A percentile compares a stretch with the other conserved stretches of the same genome.
These are phyloP conservation scores for Zymoseptoria ardabiliae DNA, from an alignment of 2,329 filamentous ascomycete genomes.

Conservation along the genomic window DNA sequence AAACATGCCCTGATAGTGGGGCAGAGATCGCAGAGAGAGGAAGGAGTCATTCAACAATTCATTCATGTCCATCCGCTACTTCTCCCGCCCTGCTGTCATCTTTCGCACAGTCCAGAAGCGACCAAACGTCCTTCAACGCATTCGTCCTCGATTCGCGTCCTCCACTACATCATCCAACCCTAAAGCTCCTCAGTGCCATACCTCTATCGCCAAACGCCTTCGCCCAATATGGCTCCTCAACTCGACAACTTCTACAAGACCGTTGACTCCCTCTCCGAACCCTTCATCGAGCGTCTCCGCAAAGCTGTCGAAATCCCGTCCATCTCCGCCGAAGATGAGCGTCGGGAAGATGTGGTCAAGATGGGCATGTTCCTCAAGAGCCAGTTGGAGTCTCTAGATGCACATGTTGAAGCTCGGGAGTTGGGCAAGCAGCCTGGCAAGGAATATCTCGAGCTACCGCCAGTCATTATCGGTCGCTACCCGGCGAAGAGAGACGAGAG, in stretches of 20 bases:
- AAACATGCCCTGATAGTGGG: not conserved
- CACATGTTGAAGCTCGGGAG: constrained; percentile 75
- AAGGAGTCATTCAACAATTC: not conserved
- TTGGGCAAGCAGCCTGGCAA: constrained; percentile 89
- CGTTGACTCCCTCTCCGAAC: constrained; percentile 70
- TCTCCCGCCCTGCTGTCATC: not conserved
- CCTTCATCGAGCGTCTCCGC: constrained; percentile 83
- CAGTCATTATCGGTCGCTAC: constrained; percentile 86
- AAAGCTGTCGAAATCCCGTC: constrained; percentile 95
- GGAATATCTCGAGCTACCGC: constrained; percentile 83
- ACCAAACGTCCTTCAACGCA: not conserved
- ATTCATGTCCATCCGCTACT: not conserved
- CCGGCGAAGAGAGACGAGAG: constrained; percentile 67
- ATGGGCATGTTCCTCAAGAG: constrained; percentile 88
- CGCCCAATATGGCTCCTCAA: constrained; percentile 68
- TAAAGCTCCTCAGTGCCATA: constrained; percentile 34
- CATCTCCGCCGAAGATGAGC: constrained; percentile 82
- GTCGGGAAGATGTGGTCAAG: constrained; percentile 83
- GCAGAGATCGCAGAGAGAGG: not conserved
- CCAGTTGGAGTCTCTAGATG: constrained; percentile 77
- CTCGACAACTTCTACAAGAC: constrained; percentile 89
- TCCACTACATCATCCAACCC: not conserved
- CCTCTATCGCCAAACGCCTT: constrained; percentile 34
- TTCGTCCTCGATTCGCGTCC: not conserved
- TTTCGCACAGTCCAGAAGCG: not conserved